These are phyloP conservation scores for Cercospora berteroae DNA, from an alignment of 2,329 filamentous ascomycete genomes.

Conservation along the genomic window DNA sequence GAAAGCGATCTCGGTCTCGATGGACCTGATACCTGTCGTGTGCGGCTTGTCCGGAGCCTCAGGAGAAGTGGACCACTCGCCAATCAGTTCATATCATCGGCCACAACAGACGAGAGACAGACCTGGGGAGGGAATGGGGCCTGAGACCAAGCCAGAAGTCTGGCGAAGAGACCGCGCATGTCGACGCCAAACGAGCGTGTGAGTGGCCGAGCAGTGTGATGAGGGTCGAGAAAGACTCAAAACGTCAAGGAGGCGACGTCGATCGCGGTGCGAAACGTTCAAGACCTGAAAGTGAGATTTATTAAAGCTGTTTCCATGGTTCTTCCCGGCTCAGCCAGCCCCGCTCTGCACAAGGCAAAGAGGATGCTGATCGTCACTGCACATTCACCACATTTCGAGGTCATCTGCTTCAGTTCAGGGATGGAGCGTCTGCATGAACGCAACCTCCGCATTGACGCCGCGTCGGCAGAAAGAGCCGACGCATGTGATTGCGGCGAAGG, in stretches of 20 bases:
- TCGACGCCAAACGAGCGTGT: neutral
- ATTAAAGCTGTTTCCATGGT: neutral
- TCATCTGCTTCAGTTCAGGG: neutral
- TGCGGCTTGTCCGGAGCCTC: neutral
- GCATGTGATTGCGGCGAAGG: neutral
- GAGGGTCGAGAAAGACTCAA: neutral
- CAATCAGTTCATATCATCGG: neutral
- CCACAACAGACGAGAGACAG: neutral
- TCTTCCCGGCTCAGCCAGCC: neutral
- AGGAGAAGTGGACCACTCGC: neutral
- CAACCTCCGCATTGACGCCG: neutral
- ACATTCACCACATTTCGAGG: neutral
- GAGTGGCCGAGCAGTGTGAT: neutral
- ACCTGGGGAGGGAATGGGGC: slow-evolving; percentile 2
- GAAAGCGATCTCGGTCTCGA: neutral
- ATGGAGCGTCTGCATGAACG: neutral
- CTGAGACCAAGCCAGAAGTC: slow-evolving; percentile 2
- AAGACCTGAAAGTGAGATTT: neutral
- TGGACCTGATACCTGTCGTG: neutral
- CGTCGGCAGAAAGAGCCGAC: neutral
- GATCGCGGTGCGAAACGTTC: neutral
- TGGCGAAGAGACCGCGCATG: neutral
- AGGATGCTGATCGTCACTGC: neutral
- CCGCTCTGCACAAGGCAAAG: neutral
- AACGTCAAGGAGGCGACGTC: neutral